Base-by-base conservation (phyloP, 345 rosid species). In the Aquilaria sinensis region DNA sequence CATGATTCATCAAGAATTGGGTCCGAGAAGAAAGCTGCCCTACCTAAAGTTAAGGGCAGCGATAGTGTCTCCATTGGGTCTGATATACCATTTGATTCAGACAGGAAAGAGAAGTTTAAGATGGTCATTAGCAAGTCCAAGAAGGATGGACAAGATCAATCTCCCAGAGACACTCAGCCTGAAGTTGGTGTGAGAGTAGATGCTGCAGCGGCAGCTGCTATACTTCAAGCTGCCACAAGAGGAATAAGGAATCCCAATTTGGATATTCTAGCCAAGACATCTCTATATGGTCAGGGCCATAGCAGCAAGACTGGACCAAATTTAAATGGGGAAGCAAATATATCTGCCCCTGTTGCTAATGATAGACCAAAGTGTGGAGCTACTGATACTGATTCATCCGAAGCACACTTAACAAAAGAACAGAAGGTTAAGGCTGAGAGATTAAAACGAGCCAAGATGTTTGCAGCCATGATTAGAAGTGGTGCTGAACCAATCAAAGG, bases 401-500 rank as follows among this genome's bases (percentile, higher is more conserved):
- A 88, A 77, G 80, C 81, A 31, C 67, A 70, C 69, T 66, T 93
- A 74, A 71, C 81, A 45, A 82, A 67, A 68, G 97, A 90, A 78
- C 84, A 88, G 83, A 85, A 88, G 79, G 64, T 94, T 66, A 88
- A 86, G 80, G 95, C 97, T 41, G 97, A 90, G 72, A 85, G 99
- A 74, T 80, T 94, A 72, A 94, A 79, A 72, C 92, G 99, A 32
- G 99, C 99, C 53, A 94, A 90, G 76, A 77, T 88, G 88, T 90
- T 94, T 72, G 80, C 92, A 57, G 83, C 97, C 72, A 74, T 81
- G 96, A 60, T 94, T 47, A 88, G 82, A 80, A 66, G 72, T 60
- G 82, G 83, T 68, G 77, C 79, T 63, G 82, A 72, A 51, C 79
- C 92, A 4, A 62, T 63, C 12, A 83, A 81, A 71, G 68, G 77